Evolutionary conservation across 768 basidiomycete species (phyloP), one percentile per base, ranked within the genome.

Genomic region (Nidula microcarpa): DNA sequence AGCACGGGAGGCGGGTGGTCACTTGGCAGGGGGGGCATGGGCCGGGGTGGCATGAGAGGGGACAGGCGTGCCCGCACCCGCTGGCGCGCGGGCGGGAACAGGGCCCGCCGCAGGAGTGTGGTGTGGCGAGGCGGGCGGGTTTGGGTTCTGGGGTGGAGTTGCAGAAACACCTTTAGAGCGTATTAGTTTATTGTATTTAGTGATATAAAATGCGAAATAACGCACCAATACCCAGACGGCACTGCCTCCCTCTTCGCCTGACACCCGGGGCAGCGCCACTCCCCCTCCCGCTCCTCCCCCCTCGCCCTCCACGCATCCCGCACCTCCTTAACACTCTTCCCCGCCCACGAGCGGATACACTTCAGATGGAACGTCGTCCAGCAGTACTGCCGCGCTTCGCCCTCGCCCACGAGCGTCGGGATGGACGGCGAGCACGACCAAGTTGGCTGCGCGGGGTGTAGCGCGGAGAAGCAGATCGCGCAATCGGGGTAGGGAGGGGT

Each of bases 241-340:
- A 87, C 80, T 1, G 68, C 68, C 47, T 78, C 78, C n/a, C 94
- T 75, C 53, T 85, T 85, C 1, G 84, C 82, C 62, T 95, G 94
- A 72, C 96, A 98, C 0, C 91, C 93, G 0, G 96, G 96, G 67
- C 96, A 98, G 50, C 87, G 77, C 96, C 96, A 98, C 63, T 91
- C 86, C 0, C 88, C 93, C 11, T 71, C 73, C 51, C 77, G 74
- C 9, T 57, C 55, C 59, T 89, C 86, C 6, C 89, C 89, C 48
- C 87, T 72, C 5, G 82, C 82, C 13, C 77, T 76, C 85, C 82
- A 91, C 0, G 89, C 94, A 48, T 85, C 88, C 53, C 74, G 75
- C 10, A 86, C 60, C 10, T 86, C 88, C 63, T 87, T 86, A 47
- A 86, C 84, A 61, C 86, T 90, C 70, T 91, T 90, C 32, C 77